These are phyloP conservation scores for Plasmopara muralis DNA, from an alignment of 352 stramenopile species.

Conservation along the genomic window DNA sequence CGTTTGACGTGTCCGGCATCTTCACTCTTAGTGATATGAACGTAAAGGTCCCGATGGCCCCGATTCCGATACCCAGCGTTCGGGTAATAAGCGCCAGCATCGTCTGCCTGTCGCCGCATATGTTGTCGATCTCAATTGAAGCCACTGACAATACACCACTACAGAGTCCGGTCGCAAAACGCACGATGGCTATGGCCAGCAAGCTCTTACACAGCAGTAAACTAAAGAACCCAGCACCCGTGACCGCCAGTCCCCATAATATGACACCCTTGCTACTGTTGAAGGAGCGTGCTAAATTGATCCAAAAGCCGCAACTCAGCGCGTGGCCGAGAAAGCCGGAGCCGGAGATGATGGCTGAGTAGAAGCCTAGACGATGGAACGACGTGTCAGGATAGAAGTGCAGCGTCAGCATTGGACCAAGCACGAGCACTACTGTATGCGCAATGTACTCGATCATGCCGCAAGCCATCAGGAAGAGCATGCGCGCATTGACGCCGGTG, in stretches of 20 bases:
- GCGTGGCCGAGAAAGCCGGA: conserved; percentile 61
- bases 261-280: conserved; percentile 78
- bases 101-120: conserved; percentile 72
- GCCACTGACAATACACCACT: conserved; percentile 68
- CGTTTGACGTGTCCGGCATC: conserved; percentile 25
- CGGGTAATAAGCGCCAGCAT: conserved; percentile 52
- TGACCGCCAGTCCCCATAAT: conserved; percentile 68
- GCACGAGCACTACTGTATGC: conserved; percentile 60
- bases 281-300: conserved; percentile 64
- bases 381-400: conserved; percentile 74
- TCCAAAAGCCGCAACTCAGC: conserved; percentile 71
- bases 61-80: conserved; percentile 59
- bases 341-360: conserved; percentile 63
- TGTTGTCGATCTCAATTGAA: conserved; percentile 78
- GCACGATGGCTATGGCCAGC: conserved; percentile 67
- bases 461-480: conserved; percentile 75
- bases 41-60: conserved; percentile 39
- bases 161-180: conserved; percentile 67
- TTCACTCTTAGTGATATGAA: conserved; percentile 46
- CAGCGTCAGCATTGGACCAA: conserved; percentile 65
- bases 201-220: conserved; percentile 72
- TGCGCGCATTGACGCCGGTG: conserved; percentile 55
- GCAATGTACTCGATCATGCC: conserved; percentile 74
- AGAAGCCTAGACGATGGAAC: conserved; percentile 69
- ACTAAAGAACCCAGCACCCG: conserved; percentile 62